Evolutionary conservation across 148 eudicot genomes (phyloP).

Genomic region (Polygonum maritimum): DNA sequence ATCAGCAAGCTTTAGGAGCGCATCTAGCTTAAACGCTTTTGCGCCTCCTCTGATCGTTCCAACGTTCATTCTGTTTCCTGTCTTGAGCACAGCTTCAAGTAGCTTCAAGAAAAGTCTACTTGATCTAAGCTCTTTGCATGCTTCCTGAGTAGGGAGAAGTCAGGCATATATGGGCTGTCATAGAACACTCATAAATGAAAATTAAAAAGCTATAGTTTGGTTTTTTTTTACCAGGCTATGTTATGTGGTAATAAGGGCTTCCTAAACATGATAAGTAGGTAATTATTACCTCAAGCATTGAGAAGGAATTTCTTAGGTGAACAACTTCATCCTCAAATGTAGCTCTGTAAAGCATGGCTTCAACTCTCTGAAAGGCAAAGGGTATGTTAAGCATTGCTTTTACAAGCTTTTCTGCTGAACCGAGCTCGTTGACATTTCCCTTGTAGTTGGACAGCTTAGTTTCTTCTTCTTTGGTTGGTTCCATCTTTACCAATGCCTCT

Average conservation of each 20-base stretch:
- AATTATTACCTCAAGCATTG: constrained; percentile 84
- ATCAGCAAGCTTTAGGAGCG: constrained; percentile 94
- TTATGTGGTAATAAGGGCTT: background rate
- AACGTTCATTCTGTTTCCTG: constrained; percentile 93
- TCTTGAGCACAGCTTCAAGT: constrained; percentile 93
- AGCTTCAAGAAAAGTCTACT: constrained; percentile 80
- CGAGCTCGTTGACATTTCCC: constrained; percentile 54
- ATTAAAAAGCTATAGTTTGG: background rate
- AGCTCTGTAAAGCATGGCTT: constrained; percentile 87
- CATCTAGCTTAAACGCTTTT: constrained; percentile 89
- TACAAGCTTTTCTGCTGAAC: constrained; percentile 77
- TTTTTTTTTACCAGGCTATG: no score
- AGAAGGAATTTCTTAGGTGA: constrained; percentile 77
- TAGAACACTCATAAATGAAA: background rate
- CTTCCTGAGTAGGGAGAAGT: constrained; percentile 40
- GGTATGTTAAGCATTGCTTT: constrained; percentile 59
- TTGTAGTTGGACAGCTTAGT: constrained; percentile 52
- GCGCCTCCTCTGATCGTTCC: constrained; percentile 99
- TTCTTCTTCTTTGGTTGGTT: constrained; percentile 90
- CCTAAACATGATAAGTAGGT: background rate
- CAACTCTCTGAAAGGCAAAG: constrained; percentile 66
- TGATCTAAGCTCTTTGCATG: constrained; percentile 92
- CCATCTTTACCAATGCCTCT: constrained; percentile 83
- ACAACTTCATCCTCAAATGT: constrained; percentile 84
- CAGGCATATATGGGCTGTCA: background rate